Percentiles rank a stretch among this genome's conserved stretches.
These are phyloP conservation scores for Aspergillus clavatus DNA, from an alignment of 2,329 filamentous ascomycete genomes.

Conservation along the genomic window DNA sequence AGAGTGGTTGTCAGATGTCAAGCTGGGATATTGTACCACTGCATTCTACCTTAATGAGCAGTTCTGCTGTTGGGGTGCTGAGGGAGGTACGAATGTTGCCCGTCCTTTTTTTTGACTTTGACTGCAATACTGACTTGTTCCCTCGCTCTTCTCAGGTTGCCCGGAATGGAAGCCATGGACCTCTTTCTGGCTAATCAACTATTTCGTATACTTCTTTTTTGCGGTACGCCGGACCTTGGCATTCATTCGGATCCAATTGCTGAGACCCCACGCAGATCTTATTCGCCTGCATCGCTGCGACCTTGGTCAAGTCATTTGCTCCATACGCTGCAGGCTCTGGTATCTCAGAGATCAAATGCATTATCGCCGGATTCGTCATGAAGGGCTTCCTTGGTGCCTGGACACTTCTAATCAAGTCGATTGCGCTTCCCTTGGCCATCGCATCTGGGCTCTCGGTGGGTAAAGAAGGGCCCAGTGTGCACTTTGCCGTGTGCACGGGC, in stretches of 20 bases:
- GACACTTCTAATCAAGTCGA: slow-evolving; percentile 90
- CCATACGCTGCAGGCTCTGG: slow-evolving; percentile 95
- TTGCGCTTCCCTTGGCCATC: slow-evolving; percentile 85
- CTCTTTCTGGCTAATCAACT: slow-evolving; percentile 70
- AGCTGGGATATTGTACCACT: slow-evolving; percentile 90
- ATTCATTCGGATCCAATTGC: not conserved
- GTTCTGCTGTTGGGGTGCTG: slow-evolving; percentile 97
- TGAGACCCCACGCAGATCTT: slow-evolving; percentile 49
- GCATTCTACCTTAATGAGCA: slow-evolving; percentile 95
- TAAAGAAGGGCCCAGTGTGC: slow-evolving; percentile 97
- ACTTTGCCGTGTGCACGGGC: slow-evolving; percentile 95
- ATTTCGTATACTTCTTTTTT: slow-evolving; percentile 81
- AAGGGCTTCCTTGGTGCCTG: slow-evolving; percentile 91
- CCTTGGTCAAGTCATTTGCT: slow-evolving; percentile 82
- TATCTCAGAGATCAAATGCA: slow-evolving; percentile 98
- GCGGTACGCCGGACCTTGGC: slow-evolving; percentile 51
- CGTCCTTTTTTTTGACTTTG: not conserved
- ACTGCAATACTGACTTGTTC: not conserved
- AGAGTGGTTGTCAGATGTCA: slow-evolving; percentile 94
- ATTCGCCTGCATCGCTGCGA: slow-evolving; percentile 78
- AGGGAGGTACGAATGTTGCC: slow-evolving; percentile 56
- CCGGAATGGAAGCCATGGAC: slow-evolving; percentile 88
- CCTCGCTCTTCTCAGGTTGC: slow-evolving; percentile 55
- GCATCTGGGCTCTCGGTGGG: slow-evolving; percentile 90
- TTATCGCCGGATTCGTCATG: slow-evolving; percentile 98